Evolutionary conservation across 352 stramenopile species (phyloP).

Genomic region (Pelagophyceae sp.): DNA sequence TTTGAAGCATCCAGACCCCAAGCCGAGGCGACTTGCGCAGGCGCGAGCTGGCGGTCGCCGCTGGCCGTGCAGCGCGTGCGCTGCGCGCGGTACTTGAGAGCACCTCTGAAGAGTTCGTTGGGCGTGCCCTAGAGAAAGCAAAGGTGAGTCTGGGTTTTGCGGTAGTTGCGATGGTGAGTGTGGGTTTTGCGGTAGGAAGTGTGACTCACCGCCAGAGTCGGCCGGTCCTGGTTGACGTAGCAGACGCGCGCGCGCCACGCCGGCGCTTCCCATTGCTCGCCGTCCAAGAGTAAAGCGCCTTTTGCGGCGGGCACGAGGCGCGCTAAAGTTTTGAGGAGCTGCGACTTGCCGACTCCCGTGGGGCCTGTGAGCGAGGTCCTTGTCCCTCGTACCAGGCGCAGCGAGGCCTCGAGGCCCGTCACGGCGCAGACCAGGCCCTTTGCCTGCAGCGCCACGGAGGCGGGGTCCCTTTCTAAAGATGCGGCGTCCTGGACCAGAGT

Average conservation of each 20-base stretch:
- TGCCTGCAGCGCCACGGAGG: no score
- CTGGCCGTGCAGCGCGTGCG: no score
- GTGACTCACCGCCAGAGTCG: neutral
- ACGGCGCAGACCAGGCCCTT: neutral
- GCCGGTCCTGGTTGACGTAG: slow-evolving; percentile 13
- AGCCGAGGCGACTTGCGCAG: neutral
- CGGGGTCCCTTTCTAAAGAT: no score
- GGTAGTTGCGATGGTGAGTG: no score
- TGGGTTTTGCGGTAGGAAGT: no score
- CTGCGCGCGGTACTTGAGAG: neutral
- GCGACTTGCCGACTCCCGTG: slow-evolving; percentile 24
- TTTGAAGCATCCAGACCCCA: slow-evolving; percentile 1
- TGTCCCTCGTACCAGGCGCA: slow-evolving; percentile 9
- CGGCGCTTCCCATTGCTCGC: neutral
- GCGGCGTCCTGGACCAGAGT: no score
- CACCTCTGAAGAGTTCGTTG: neutral
- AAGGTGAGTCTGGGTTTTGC: no score
- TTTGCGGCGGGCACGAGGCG: slow-evolving; percentile 4
- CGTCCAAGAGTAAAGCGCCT: slow-evolving; percentile 5
- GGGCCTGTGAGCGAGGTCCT: slow-evolving; percentile 18
- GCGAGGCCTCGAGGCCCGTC: neutral
- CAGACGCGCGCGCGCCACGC: neutral
- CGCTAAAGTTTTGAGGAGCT: slow-evolving; percentile 21
- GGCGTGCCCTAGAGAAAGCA: no score
- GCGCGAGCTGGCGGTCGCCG: neutral